These are phyloP conservation scores for Hortiboletus campestris DNA, from an alignment of 768 basidiomycete genomes.

Conservation along the genomic window DNA sequence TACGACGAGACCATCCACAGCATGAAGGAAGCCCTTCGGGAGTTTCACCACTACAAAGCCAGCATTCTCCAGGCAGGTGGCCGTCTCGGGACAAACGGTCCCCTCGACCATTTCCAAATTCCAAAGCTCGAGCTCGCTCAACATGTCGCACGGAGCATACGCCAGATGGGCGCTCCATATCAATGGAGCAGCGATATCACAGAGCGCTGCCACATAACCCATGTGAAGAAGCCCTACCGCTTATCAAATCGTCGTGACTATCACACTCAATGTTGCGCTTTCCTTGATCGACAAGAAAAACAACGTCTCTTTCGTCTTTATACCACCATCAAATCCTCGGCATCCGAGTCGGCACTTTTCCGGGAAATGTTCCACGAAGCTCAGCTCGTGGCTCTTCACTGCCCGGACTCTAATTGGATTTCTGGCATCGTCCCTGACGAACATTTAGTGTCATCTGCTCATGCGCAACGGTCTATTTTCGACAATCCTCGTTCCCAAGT, in stretches of 20 bases:
- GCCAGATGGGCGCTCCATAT: slow-evolving; percentile 28
- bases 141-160: slow-evolving; percentile 20
- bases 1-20: background rate
- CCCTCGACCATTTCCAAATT: slow-evolving; percentile 4
- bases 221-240: slow-evolving; percentile 4
- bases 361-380: background rate
- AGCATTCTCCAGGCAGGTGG: slow-evolving; percentile 2
- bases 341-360: background rate
- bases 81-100: slow-evolving; percentile 3
- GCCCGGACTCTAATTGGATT: background rate
- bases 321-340: background rate
- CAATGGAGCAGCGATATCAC: slow-evolving; percentile 17
- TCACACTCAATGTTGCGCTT: slow-evolving; percentile 7
- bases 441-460: background rate
- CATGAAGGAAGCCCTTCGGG: background rate
- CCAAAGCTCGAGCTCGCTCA: slow-evolving; percentile 25
- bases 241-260: slow-evolving; percentile 1
- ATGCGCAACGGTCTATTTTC: background rate
- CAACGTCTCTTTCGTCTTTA: background rate
- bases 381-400: background rate
- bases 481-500: background rate
- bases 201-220: slow-evolving; percentile 8
- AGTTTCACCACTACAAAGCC: slow-evolving; percentile 13
- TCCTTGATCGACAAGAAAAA: slow-evolving; percentile 5
- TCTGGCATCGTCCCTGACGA: background rate